phyloP scores from a whole-genome alignment of 2,329 filamentous ascomycete genomes.

The Aspergillus bombycis region DNA sequence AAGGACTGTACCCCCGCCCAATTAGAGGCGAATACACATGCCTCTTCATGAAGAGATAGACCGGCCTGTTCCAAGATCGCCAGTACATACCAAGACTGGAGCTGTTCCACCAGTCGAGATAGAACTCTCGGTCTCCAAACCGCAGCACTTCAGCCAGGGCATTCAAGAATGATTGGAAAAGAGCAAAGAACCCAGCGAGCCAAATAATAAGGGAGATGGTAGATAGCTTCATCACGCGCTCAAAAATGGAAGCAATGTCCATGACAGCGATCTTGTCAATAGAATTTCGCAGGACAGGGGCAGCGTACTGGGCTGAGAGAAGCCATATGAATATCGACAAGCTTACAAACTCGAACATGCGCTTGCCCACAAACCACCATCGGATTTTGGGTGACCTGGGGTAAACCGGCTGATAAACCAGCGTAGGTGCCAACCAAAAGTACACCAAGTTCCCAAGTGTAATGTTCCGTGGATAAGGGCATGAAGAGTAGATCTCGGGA shows the following conservation, averaged over 20 bases:
- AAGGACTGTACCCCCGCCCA: conserved; percentile 76
- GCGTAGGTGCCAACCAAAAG: conserved; percentile 97
- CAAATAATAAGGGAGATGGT: conserved; percentile 96
- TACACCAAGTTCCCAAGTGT: conserved; percentile 85
- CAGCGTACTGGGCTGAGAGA: conserved; percentile 89
- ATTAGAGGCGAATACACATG: conserved; percentile 90
- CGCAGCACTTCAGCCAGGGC: conserved; percentile 85
- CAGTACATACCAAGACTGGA: conserved; percentile 85
- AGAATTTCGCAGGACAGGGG: conserved; percentile 85
- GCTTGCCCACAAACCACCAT: conserved; percentile 85
- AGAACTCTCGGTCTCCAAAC: conserved; percentile 93
- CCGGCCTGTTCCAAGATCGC: conserved; percentile 97
- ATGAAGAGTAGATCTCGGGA: conserved; percentile 78
- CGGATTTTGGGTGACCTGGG: conserved; percentile 79
- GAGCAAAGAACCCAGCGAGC: conserved; percentile 94
- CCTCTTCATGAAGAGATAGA: conserved; percentile 94
- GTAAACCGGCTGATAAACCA: conserved; percentile 96
- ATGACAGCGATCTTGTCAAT: conserved; percentile 82
- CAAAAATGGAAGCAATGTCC: conserved; percentile 78
- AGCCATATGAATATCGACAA: conserved; percentile 94
- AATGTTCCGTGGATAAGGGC: conserved; percentile 89
- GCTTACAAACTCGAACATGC: conserved; percentile 74
- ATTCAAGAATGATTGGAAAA: conserved; percentile 93
- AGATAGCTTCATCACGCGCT: conserved; percentile 90
- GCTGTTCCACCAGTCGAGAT: conserved; percentile 98